A percentile compares a stretch with the other conserved stretches of the same genome.
These are phyloP conservation scores for Coriaria nepalensis DNA, from an alignment of 306 rosid species.

Conservation along the genomic window DNA sequence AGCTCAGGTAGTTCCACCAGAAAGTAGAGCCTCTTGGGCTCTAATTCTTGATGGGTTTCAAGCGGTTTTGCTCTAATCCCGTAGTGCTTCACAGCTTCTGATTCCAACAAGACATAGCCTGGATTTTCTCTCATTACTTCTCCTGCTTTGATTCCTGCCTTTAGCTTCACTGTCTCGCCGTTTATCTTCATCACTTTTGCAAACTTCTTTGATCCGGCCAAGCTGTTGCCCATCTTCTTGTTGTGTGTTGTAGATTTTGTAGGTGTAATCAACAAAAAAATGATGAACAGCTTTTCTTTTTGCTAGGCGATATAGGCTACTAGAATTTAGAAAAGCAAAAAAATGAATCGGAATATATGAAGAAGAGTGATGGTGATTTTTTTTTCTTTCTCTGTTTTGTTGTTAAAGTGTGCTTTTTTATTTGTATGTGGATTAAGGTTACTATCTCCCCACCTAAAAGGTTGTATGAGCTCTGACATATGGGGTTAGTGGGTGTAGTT, in stretches of 20 bases:
- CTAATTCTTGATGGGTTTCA: conserved; percentile 28
- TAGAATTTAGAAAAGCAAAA: too few species aligned
- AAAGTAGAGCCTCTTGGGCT: conserved; percentile 53
- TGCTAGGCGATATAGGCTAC: too few species aligned
- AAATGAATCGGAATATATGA: background rate
- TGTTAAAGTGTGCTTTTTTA: background rate
- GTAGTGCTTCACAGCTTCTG: conserved; percentile 68
- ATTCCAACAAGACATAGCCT: conserved; percentile 57
- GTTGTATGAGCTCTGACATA: too few species aligned
- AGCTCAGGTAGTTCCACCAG: conserved; percentile 55
- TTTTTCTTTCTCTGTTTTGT: too few species aligned
- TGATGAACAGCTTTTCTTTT: background rate
- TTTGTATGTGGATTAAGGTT: background rate
- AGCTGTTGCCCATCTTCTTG: conserved; percentile 54
- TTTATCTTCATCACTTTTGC: conserved; percentile 73
- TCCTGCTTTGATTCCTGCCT: conserved; percentile 39
- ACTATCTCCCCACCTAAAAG: too few species aligned
- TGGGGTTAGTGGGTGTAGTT: background rate
- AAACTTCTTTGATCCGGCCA: conserved; percentile 43
- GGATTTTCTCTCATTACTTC: conserved; percentile 49
- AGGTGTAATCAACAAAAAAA: background rate
- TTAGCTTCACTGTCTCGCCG: conserved; percentile 67
- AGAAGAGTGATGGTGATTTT: too few species aligned
- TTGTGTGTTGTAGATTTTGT: too few species aligned
- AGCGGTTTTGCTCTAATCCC: conserved; percentile 68